Percentiles rank a stretch among this genome's conserved stretches.
phyloP scores from a whole-genome alignment of 140 eudicot species.

The Cichorium intybus region DNA sequence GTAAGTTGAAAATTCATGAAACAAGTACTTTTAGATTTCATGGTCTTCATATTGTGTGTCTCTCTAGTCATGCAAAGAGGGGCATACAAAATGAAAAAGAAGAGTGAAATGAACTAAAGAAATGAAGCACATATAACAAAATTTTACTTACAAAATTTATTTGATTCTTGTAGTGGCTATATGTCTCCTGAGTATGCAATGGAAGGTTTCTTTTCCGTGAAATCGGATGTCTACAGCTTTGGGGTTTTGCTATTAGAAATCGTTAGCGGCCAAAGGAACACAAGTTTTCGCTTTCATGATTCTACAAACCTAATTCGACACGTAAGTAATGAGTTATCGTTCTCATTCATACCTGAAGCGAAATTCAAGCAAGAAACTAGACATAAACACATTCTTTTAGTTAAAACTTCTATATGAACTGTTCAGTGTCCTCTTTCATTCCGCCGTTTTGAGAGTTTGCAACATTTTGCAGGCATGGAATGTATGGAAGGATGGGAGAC shows the following conservation, averaged over 20 bases:
- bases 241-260: conserved; percentile 45
- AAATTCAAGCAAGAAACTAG: neutral
- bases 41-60: neutral
- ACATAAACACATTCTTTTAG: neutral
- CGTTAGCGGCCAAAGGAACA: conserved; percentile 39
- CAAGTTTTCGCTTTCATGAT: conserved; percentile 30
- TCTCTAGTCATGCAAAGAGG: neutral
- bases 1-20: conserved; percentile 38
- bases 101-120: too few relatives aligned
- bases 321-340: conserved; percentile 22
- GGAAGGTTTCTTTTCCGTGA: conserved; percentile 38
- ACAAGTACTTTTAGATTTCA: neutral
- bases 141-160: neutral
- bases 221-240: conserved; percentile 47
- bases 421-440: neutral
- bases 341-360: neutral
- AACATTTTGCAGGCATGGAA: conserved; percentile 39
- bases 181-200: conserved; percentile 46
- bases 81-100: neutral
- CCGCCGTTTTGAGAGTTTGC: neutral
- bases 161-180: conserved; percentile 26
- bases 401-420: neutral
- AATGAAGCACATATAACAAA: neutral
- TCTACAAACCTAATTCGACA: conserved; percentile 31
- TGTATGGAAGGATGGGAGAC: conserved; percentile 39